Base-by-base conservation (phyloP, 2,329 filamentous ascomycete genomes). In the Fusarium penzigii region DNA sequence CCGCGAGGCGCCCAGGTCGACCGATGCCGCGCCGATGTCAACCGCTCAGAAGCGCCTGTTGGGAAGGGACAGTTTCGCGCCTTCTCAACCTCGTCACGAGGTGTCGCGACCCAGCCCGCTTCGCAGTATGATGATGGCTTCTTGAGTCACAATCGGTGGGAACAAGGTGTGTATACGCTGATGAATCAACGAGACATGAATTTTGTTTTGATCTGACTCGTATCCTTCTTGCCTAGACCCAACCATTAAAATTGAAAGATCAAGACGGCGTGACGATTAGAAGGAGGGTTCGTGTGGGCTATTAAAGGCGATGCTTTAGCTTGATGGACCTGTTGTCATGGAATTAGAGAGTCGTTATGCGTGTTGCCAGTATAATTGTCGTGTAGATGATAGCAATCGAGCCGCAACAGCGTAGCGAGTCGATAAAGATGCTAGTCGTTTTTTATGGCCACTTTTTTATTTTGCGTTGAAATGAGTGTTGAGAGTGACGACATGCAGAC, bases 91-190 rank as follows among this genome's bases (percentile, higher is more conserved):
- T 63, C 69, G 64, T 63, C 71, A 78, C 67, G 75, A 80, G 74
- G 80, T 80, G 72, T 78, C 77, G 68, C 81, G 78, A 70, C 84
- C 83, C 65, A 87, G 84, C 76, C 84, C 84, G 76, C 83, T 87
- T 77, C 84, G 83, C 76, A 81, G 80, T 75, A 79, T 85, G 75
- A 85, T 81, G 83, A 84, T 77, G 79, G 77, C 78, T 72, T 76
- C 76, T 80, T 84, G 77, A 81, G 78, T 70, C 69, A 67, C 59
- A 59, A 71, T 61, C 54, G 60, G 57, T 53, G 61, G 57, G 63
- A 63, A 59, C 60, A 58, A 68, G 66, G 68, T 70, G 63, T 52
- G 68, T 42, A 29, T 47, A 34, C 39, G 13, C 29, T 47, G 42
- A 51, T 43, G 45, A 45, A 39, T 53, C 44, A 42, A 42, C 20